Base-by-base conservation (phyloP, 371 early-diverging fungal species). In the Nosema bombycis region DNA sequence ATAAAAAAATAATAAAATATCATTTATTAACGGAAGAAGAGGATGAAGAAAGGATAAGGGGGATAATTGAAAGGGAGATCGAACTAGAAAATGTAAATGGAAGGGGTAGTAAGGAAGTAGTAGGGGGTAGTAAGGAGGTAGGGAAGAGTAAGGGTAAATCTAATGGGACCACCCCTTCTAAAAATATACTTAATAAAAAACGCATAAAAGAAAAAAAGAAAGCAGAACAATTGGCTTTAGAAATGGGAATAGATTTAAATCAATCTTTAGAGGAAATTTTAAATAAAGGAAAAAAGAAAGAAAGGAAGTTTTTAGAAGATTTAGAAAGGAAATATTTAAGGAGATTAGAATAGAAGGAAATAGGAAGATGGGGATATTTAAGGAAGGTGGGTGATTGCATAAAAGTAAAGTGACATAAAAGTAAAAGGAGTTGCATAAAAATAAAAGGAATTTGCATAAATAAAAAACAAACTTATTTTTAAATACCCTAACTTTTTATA, bases 1-100 rank as follows among this genome's bases (percentile, higher is more conserved):
- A 82, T 57, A 54, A 36, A 24, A 84, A 76, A 61, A 75, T 84
- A 21, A 55, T 84, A 24, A 82, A 84, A 34, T 57, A 58, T 62
- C 28, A 80, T 32, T 23, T 84, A 15, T 54, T 79, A 18, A 73
- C 76, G 28, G 77, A 80, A 18, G 82, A 82, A 55, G 75, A 71
- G 61, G 78, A 82, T 46, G 84, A 84, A 72, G 60, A 60, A 1
- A 77, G 82, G 37, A 70, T 82, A 26, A 36, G 82, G 62, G 60
- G 33, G 30, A 75, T 82, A n/a, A 57, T 84, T 18, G 67, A 71
- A 34, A 37, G 58, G 29, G 23, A 46, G 2, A 82, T 84, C 21
- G 54, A 46, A 29, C n/a, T 30, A 21, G 46, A 71, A 28, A 54
- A 73, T n/a, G 29, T 84, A 21, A 57, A 34, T 56, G 67, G 74